Percentiles rank a stretch among this genome's conserved stretches.
phyloP scores from a whole-genome alignment of 148 eudicot genomes.

The Cornus controversa region DNA sequence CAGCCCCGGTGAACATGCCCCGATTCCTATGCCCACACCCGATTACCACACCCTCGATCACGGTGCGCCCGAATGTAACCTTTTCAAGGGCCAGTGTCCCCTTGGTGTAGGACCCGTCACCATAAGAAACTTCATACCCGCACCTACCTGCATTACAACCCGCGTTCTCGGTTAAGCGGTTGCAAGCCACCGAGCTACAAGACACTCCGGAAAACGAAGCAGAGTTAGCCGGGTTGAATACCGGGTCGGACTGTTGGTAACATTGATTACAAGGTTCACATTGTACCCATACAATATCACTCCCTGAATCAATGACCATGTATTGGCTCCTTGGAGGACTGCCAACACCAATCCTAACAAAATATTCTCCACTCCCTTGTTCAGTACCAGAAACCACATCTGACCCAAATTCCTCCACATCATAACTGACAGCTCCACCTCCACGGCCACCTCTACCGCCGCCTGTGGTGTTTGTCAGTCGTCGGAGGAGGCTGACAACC shows the following conservation, averaged over 20 bases:
- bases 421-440: slow-evolving; percentile 18
- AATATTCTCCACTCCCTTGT: slow-evolving; percentile 90
- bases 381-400: slow-evolving; percentile 87
- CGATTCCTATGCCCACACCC: slow-evolving; percentile 88
- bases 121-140: slow-evolving; percentile 66
- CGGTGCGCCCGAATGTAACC: slow-evolving; percentile 52
- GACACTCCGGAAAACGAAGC: slow-evolving; percentile 63
- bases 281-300: slow-evolving; percentile 91
- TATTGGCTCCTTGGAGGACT: slow-evolving; percentile 74
- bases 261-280: slow-evolving; percentile 83
- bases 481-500: slow-evolving; percentile 37
- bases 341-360: slow-evolving; percentile 82
- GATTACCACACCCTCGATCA: slow-evolving; percentile 59
- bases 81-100: slow-evolving; percentile 86
- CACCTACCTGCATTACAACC: slow-evolving; percentile 66
- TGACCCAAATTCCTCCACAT: slow-evolving; percentile 56
- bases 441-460: slow-evolving; percentile 4
- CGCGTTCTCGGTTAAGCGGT: slow-evolving; percentile 43
- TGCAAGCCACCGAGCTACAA: slow-evolving; percentile 59
- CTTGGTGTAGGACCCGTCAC: slow-evolving; percentile 85
- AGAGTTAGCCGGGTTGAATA: slow-evolving; percentile 76
- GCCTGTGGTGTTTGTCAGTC: slow-evolving; percentile 15
- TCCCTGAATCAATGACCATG: slow-evolving; percentile 82
- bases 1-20: slow-evolving; percentile 89
- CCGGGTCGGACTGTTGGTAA: slow-evolving; percentile 86